Conservation (phyloP, 2,329 filamentous ascomycete genomes). For the Colletotrichum tamarilloi region DNA sequence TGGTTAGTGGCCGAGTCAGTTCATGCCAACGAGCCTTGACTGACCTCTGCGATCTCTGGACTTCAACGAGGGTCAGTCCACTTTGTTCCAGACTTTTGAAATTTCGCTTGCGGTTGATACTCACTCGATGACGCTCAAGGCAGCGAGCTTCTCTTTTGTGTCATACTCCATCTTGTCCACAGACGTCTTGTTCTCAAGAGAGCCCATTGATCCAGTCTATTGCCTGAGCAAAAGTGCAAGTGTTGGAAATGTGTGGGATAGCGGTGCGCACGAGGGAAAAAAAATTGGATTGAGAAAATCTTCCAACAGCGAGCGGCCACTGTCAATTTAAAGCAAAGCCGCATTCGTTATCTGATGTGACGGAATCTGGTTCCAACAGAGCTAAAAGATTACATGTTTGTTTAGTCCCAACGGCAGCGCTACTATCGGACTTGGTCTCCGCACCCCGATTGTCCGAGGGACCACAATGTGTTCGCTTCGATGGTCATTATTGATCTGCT, state of each 20-base stretch:
- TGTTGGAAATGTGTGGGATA: background rate
- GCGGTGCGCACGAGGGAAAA: background rate
- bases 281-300: background rate
- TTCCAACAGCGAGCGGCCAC: background rate
- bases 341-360: background rate
- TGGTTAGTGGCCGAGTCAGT: background rate
- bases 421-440: background rate
- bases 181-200: background rate
- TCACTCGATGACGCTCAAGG: background rate
- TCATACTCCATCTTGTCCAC: slow-evolving; percentile 1
- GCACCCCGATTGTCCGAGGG: background rate
- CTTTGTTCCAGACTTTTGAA: background rate
- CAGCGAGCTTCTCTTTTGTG: background rate
- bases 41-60: background rate
- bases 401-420: background rate
- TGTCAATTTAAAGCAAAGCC: background rate
- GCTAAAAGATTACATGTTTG: background rate
- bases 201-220: background rate
- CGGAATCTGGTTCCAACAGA: background rate
- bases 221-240: background rate
- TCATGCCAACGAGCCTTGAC: background rate
- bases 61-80: background rate
- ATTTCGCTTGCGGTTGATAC: background rate
- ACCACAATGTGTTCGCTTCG: background rate
- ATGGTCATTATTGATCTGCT: background rate